Base-by-base conservation (phyloP, 129 eudicot species). In the Gnaphalium uliginosum region DNA sequence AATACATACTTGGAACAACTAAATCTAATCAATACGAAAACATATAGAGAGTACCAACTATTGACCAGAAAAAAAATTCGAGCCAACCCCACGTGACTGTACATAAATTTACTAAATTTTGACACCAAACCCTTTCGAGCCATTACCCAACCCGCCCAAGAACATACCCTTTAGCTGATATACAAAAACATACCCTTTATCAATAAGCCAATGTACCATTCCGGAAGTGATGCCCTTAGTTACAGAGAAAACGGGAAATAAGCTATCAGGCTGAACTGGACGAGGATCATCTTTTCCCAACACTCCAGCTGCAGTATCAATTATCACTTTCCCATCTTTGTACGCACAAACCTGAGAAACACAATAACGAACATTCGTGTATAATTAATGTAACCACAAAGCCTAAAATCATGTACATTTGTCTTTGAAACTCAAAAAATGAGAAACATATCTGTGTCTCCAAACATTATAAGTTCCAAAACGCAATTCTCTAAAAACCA, bases 261-360 rank as follows among this genome's bases (percentile, higher is more conserved):
- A 78, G 61, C 88, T 86, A 83, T 93, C 98, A 4, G 89, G 92
- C 80, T 90, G 98, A 83, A 93, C 98, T 19, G 98, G 96, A 64
- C 96, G 89, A 54, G 92, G 96, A 74, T 90, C 98, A 66, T 90
- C 89, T 87, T 86, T 88, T 75, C 92, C 96, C 33, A 93, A 87
- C 65, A 74, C 89, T 71, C 98, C 98, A 75, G 98, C 98, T 63
- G 92, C 84, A 39, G 98, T 90, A 78, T 93, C 96, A 75, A 93
- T 88, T 54, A 93, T 88, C 70, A 93, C 96, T 86, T 87, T 79
- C 33, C 98, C 98, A 68, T 90, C 96, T 85, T 93, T 93, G 79
- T 93, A 93, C 53, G 98, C 98, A 86, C 98, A 93, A 67, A 93
- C 89, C 98, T 86, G 83, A 22, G 0, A 65, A 58, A 27, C 71